phyloP scores from a whole-genome alignment of 805 yeast genomes.

The Candida yuanshanica region DNA sequence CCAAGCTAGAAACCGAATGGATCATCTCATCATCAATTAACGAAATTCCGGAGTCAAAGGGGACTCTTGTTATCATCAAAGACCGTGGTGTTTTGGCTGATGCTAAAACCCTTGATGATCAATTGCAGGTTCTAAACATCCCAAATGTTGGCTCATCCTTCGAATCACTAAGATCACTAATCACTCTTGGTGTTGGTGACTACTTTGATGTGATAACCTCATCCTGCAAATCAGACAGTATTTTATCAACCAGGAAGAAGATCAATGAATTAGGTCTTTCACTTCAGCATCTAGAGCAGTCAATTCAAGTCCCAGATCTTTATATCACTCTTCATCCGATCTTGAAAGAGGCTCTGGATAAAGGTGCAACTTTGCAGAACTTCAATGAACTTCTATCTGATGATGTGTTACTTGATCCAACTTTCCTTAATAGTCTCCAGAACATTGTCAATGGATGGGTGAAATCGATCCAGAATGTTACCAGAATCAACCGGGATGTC shows the following conservation, averaged over 20 bases:
- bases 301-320: slow-evolving; percentile 65
- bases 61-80: slow-evolving; percentile 39
- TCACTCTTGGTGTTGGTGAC: slow-evolving; percentile 62
- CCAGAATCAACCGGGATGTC: slow-evolving; percentile 47
- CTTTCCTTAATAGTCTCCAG: slow-evolving; percentile 65
- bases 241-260: slow-evolving; percentile 50
- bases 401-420: slow-evolving; percentile 40
- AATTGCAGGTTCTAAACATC: slow-evolving; percentile 30
- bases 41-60: slow-evolving; percentile 7
- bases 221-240: slow-evolving; percentile 26
- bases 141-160: slow-evolving; percentile 30
- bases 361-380: slow-evolving; percentile 26
- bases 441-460: slow-evolving; percentile 70
- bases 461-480: slow-evolving; percentile 50
- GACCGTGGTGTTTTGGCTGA: slow-evolving; percentile 29
- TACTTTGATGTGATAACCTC: slow-evolving; percentile 51
- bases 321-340: slow-evolving; percentile 44
- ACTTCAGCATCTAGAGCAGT: slow-evolving; percentile 60
- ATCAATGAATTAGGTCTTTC: slow-evolving; percentile 64
- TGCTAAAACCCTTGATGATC: slow-evolving; percentile 23
- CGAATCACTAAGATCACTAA: slow-evolving; percentile 51
- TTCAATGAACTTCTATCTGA: slow-evolving; percentile 28
- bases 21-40: slow-evolving; percentile 8
- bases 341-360: slow-evolving; percentile 35
- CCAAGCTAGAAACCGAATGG: slow-evolving; percentile 15